These are phyloP conservation scores for Aspergillus homomorphus DNA, from an alignment of 495 filamentous ascomycete genomes.

Conservation along the genomic window DNA sequence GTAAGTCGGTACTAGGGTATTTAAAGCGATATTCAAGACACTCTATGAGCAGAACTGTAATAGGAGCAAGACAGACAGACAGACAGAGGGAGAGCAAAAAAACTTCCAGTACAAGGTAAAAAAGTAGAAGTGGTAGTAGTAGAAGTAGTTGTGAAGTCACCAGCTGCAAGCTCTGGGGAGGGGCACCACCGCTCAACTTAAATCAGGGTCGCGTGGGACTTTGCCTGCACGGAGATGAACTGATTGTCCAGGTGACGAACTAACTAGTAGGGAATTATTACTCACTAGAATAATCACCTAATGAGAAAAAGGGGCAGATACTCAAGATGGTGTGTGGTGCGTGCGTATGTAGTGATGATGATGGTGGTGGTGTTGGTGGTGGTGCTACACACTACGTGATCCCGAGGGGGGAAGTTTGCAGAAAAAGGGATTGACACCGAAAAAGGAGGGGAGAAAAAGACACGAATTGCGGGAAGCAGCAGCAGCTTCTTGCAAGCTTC, in stretches of 20 bases:
- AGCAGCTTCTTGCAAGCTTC: not conserved
- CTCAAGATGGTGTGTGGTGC: not conserved
- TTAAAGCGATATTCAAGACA: not conserved
- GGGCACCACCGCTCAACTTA: conserved; percentile 12
- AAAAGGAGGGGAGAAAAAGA: conserved; percentile 17
- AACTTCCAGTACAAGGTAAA: not conserved
- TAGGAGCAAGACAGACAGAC: not conserved
- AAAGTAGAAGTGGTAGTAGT: not conserved
- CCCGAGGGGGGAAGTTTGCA: conserved; percentile 10
- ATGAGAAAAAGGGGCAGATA: not conserved
- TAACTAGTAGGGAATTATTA: not conserved
- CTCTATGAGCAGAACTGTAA: not conserved
- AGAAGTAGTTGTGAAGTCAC: not conserved
- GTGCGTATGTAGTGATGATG: no score
- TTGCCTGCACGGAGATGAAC: conserved; percentile 7
- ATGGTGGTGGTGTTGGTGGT: not conserved
- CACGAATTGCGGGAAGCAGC: conserved; percentile 4
- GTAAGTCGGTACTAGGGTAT: not conserved
- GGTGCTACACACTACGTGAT: conserved; percentile 16
- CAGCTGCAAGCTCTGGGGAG: conserved; percentile 17
- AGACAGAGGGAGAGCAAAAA: not conserved
- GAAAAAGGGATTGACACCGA: conserved; percentile 6
- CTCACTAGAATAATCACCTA: not conserved
- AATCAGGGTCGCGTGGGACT: conserved; percentile 18
- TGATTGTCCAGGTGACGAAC: not conserved